phyloP scores from a whole-genome alignment of 331 rosid genomes.

The Erythrophleum ivorense region DNA sequence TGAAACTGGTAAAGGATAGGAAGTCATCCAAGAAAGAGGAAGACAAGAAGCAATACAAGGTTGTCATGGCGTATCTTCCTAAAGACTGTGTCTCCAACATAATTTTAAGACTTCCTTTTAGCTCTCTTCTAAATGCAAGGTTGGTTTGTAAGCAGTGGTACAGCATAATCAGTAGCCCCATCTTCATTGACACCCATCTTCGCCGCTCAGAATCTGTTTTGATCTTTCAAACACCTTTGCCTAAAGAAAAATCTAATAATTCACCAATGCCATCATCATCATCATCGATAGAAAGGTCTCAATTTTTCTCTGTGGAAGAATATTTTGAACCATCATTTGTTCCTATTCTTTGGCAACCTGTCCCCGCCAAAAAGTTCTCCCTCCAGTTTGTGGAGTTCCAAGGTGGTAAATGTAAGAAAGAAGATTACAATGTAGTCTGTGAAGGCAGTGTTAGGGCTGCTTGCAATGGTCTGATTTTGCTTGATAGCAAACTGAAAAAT shows the following conservation, averaged over 20 bases:
- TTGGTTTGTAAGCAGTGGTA: slow-evolving; percentile 62
- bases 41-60: slow-evolving; percentile 39
- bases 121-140: slow-evolving; percentile 52
- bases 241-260: not conserved
- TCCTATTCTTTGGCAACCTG: slow-evolving; percentile 37
- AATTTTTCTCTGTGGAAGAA: slow-evolving; percentile 49
- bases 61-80: slow-evolving; percentile 48
- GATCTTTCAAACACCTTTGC: slow-evolving; percentile 41
- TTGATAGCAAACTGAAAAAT: slow-evolving; percentile 53
- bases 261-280: slow-evolving; percentile 11
- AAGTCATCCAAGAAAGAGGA: slow-evolving; percentile 45
- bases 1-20: slow-evolving; percentile 44
- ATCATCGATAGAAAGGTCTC: slow-evolving; percentile 30
- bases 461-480: slow-evolving; percentile 59
- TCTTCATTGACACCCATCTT: slow-evolving; percentile 50
- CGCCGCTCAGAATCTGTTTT: slow-evolving; percentile 53
- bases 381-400: slow-evolving; percentile 49
- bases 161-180: slow-evolving; percentile 38
- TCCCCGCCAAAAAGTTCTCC: not conserved
- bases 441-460: slow-evolving; percentile 51
- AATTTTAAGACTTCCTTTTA: slow-evolving; percentile 57
- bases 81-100: slow-evolving; percentile 53
- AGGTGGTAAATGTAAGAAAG: slow-evolving; percentile 35
- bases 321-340: slow-evolving; percentile 35
- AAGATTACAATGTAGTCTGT: slow-evolving; percentile 50